phyloP scores from a whole-genome alignment of 371 early-diverging fungal species.

The Nematocida sp. region DNA sequence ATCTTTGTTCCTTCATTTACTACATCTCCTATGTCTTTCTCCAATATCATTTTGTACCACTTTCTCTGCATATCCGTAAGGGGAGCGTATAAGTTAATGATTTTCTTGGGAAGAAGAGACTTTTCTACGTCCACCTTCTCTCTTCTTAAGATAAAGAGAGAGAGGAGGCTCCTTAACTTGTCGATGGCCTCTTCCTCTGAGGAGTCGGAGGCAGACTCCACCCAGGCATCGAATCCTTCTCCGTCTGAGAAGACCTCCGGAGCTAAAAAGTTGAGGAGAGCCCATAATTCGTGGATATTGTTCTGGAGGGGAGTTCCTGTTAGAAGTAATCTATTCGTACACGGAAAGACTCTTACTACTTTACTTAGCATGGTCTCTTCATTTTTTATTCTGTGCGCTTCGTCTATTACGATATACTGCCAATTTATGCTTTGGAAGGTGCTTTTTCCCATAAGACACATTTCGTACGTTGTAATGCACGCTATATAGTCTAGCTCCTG shows the following conservation, averaged over 20 bases:
- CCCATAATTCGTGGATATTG: slow-evolving; percentile 59
- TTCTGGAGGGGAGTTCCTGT: slow-evolving; percentile 60
- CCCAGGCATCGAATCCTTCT: slow-evolving; percentile 57
- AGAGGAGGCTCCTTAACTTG: slow-evolving; percentile 46
- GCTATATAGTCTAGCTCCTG: slow-evolving; percentile 80
- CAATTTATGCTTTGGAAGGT: slow-evolving; percentile 38
- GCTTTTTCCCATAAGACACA: slow-evolving; percentile 48
- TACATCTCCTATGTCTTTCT: slow-evolving; percentile 47
- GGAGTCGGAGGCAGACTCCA: slow-evolving; percentile 30
- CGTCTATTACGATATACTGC: slow-evolving; percentile 59
- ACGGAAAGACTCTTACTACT: slow-evolving; percentile 49
- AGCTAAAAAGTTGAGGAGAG: slow-evolving; percentile 56
- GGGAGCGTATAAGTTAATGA: slow-evolving; percentile 55
- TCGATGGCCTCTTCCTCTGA: slow-evolving; percentile 45
- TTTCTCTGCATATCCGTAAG: slow-evolving; percentile 55
- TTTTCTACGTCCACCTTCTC: slow-evolving; percentile 58
- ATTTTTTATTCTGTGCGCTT: slow-evolving; percentile 57
- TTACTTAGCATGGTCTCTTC: slow-evolving; percentile 57
- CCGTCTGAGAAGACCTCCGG: slow-evolving; percentile 58
- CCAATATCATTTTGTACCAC: slow-evolving; percentile 57
- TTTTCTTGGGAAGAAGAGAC: slow-evolving; percentile 55
- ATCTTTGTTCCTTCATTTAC: slow-evolving; percentile 49
- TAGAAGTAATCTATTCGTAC: slow-evolving; percentile 48
- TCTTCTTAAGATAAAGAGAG: slow-evolving; percentile 53
- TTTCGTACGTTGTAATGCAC: slow-evolving; percentile 58